Evolutionary conservation across 2,329 filamentous ascomycete genomes (phyloP).

Genomic region (Parafenestella ontariensis): DNA sequence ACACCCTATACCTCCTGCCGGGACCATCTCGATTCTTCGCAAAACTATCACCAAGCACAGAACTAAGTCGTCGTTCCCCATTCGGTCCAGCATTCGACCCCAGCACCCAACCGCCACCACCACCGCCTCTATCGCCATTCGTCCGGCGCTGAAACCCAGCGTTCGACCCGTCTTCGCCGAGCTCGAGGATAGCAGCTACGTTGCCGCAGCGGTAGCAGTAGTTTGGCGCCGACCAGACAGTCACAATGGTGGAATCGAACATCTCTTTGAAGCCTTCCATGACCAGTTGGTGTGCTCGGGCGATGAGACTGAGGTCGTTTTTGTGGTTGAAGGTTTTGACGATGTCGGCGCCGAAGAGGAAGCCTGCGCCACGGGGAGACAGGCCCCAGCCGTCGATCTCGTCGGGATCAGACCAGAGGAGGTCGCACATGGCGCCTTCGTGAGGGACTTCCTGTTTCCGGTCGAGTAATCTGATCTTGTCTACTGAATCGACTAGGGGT

Average conservation of each 20-base stretch:
- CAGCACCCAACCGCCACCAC: slow-evolving; percentile 46
- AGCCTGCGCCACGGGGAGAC: slow-evolving; percentile 91
- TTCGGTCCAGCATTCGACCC: slow-evolving; percentile 45
- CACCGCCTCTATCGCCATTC: slow-evolving; percentile 71
- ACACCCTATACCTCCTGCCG: slow-evolving; percentile 89
- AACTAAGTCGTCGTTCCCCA: slow-evolving; percentile 37
- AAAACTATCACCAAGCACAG: slow-evolving; percentile 54
- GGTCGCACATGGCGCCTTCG: slow-evolving; percentile 98
- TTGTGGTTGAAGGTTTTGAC: slow-evolving; percentile 93
- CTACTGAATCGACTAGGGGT: slow-evolving; percentile 88
- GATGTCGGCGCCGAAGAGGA: slow-evolving; percentile 93
- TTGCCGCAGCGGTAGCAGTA: slow-evolving; percentile 64
- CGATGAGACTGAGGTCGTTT: slow-evolving; percentile 91
- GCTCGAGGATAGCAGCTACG: slow-evolving; percentile 88
- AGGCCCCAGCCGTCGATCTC: slow-evolving; percentile 98
- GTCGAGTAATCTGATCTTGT: slow-evolving; percentile 94
- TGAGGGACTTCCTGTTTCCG: slow-evolving; percentile 96
- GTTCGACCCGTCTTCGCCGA: slow-evolving; percentile 78
- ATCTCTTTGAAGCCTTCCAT: slow-evolving; percentile 99
- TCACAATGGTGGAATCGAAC: slow-evolving; percentile 90
- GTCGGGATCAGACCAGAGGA: slow-evolving; percentile 97
- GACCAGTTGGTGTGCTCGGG: slow-evolving; percentile 93
- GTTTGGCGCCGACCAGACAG: slow-evolving; percentile 89
- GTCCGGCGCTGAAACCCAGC: slow-evolving; percentile 58
- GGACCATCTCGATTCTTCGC: slow-evolving; percentile 66